Evolutionary conservation across 331 rosid species (phyloP).

Genomic region (Acacia concinna): DNA sequence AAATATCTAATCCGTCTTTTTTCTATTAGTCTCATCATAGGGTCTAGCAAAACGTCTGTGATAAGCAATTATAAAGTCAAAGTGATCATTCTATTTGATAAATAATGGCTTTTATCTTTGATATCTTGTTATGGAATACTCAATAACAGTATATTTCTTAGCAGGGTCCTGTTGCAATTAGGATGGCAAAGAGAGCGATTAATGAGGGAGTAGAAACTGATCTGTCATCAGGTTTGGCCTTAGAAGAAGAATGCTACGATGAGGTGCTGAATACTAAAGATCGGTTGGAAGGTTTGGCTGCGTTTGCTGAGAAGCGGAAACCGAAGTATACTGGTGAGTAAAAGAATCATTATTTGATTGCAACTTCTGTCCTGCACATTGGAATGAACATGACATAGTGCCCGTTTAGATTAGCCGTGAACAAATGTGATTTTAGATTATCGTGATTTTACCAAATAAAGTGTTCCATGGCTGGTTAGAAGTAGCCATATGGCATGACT

Average conservation of each 20-base stretch:
- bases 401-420: no score
- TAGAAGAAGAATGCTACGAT: slow-evolving; percentile 82
- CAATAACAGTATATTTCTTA: slow-evolving; percentile 13
- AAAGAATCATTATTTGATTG: slow-evolving; percentile 14
- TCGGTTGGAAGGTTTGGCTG: slow-evolving; percentile 83
- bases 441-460: not conserved
- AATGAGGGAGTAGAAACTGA: slow-evolving; percentile 64
- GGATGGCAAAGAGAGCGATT: slow-evolving; percentile 85
- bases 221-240: slow-evolving; percentile 49
- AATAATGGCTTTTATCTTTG: not conserved
- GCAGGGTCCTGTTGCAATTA: slow-evolving; percentile 90
- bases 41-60: not conserved
- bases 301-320: slow-evolving; percentile 90
- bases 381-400: not conserved
- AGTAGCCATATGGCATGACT: not conserved
- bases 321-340: slow-evolving; percentile 70
- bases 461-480: not conserved
- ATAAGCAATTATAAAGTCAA: not conserved
- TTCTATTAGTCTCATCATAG: not conserved
- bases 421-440: not conserved
- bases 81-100: not conserved
- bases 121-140: not conserved
- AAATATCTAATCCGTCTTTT: not conserved
- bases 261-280: slow-evolving; percentile 69
- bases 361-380: not conserved